phyloP scores from a whole-genome alignment of 257 asterid species.

The Jasminum sambac region DNA sequence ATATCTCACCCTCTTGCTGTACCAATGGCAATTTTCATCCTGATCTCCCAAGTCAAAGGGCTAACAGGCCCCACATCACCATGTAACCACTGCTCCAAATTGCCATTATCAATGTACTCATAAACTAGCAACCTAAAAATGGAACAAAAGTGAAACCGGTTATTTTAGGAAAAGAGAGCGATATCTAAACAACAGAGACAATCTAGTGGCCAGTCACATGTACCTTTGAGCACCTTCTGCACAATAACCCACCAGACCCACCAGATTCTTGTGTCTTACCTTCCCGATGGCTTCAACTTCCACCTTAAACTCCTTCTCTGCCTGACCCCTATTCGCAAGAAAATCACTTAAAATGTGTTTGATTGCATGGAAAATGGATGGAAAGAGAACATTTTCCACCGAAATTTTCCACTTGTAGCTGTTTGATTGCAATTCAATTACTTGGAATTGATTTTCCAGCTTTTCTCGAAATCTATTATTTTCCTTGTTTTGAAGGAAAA shows the following conservation, averaged over 20 bases:
- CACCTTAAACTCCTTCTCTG: constrained; percentile 91
- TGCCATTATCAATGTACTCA: constrained; percentile 90
- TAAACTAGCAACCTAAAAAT: constrained; percentile 88
- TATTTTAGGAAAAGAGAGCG: background rate
- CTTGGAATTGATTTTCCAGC: too few species aligned
- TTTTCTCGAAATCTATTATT: too few species aligned
- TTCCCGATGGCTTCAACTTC: constrained; percentile 99
- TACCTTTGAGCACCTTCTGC: constrained; percentile 93
- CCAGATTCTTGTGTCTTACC: constrained; percentile 97
- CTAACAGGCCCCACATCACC: constrained; percentile 88
- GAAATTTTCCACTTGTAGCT: too few species aligned
- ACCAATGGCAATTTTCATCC: constrained; percentile 88
- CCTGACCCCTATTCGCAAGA: constrained; percentile 76
- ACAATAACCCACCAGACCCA: constrained; percentile 85
- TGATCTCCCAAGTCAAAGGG: constrained; percentile 92
- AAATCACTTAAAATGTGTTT: too few species aligned
- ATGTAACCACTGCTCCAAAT: constrained; percentile 97
- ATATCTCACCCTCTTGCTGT: constrained; percentile 86
- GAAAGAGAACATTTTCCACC: too few species aligned
- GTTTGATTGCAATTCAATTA: too few species aligned
- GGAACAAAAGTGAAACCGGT: constrained; percentile 14
- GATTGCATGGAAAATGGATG: too few species aligned
- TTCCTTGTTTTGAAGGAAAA: too few species aligned
- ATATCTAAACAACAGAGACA: constrained; percentile 5
- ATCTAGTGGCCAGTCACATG: constrained; percentile 1